Conservation (phyloP, 2,329 filamentous ascomycete genomes). For the Clonostachys rosea region DNA sequence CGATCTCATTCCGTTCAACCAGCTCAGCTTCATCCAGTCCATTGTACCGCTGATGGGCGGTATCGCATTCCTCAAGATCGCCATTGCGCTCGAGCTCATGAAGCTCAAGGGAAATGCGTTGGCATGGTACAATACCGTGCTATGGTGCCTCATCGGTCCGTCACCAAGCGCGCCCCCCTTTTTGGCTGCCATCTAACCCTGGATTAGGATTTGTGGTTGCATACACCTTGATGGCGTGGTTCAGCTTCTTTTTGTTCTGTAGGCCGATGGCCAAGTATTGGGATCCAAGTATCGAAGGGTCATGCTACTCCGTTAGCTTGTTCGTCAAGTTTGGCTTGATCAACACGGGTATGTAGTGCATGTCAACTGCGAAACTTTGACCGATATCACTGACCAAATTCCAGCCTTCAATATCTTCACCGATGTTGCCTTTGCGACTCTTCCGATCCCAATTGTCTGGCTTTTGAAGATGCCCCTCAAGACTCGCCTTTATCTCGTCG, state of each 20-base stretch:
- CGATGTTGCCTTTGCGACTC: slow-evolving; percentile 34
- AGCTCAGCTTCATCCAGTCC: slow-evolving; percentile 37
- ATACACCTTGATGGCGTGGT: neutral
- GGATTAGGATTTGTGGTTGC: neutral
- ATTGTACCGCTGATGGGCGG: slow-evolving; percentile 30
- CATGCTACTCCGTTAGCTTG: slow-evolving; percentile 4
- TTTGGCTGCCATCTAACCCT: no score
- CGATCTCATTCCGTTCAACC: slow-evolving; percentile 26
- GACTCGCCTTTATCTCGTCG: slow-evolving; percentile 29
- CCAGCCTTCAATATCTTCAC: slow-evolving; percentile 32
- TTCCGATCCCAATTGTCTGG: slow-evolving; percentile 35
- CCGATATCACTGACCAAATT: neutral
- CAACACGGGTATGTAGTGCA: neutral
- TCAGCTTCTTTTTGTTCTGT: slow-evolving; percentile 3
- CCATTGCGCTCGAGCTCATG: slow-evolving; percentile 13
- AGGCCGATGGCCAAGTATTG: slow-evolving; percentile 1
- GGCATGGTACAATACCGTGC: slow-evolving; percentile 13
- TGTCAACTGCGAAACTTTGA: neutral
- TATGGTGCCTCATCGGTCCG: slow-evolving; percentile 9
- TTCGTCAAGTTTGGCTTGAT: slow-evolving; percentile 1
- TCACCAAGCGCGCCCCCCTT: no score
- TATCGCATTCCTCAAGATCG: slow-evolving; percentile 12
- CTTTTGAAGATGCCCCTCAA: slow-evolving; percentile 29
- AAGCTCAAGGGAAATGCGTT: slow-evolving; percentile 9
- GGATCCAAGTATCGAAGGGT: slow-evolving; percentile 1